Evolutionary conservation across 2,329 filamentous ascomycete species (phyloP), one percentile per base, ranked within the genome.

Genomic region (Emmonsiellopsis sp.): DNA sequence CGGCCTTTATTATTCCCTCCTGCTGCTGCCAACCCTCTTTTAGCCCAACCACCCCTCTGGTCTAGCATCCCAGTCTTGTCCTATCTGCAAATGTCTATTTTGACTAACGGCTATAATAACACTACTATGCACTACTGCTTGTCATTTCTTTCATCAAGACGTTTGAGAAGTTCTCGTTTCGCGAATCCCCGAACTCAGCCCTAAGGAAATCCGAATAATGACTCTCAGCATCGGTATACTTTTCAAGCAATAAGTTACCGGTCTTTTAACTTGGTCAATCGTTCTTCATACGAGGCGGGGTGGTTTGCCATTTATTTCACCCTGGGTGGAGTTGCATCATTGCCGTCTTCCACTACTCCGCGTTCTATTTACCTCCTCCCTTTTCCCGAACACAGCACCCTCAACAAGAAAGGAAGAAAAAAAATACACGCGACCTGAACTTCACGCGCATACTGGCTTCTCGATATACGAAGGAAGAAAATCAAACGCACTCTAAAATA

Each of bases 81-180:
- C n/a, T 30, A 52, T 46, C 47, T 52, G 35, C 42, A 46, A 32
- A 44, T 46, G 38, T 35, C 40, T 42, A 44, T 43, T 51, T 51
- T 26, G 38, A 51, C 49, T 13, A 38, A 51, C 32, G 34, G 26
- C 38, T 51, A 51, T 51, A 51, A 51, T 51, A 51, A 43, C 9
- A 52, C 50, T 45, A 52, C 50, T 52, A 52, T 52, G 42, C 42
- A 15, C 50, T 38, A 52, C 42, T 16, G 32, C 35, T 44, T 44
- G 37, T 6, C 37, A 15, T 31, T 52, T 30, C 34, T 40, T 46
- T 52, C 13, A 13, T 34, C 42, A 38, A 44, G 20, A 42, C 35
- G 41, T 35, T 52, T 41, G 34, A 38, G 42, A 38, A 42, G 50
- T 46, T 34, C 50, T 46, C 34, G 42, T 52, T 52, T 52, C 50